Evolutionary conservation across 371 early-diverging fungal genomes (phyloP).

Genomic region (Mortierella sp.): DNA sequence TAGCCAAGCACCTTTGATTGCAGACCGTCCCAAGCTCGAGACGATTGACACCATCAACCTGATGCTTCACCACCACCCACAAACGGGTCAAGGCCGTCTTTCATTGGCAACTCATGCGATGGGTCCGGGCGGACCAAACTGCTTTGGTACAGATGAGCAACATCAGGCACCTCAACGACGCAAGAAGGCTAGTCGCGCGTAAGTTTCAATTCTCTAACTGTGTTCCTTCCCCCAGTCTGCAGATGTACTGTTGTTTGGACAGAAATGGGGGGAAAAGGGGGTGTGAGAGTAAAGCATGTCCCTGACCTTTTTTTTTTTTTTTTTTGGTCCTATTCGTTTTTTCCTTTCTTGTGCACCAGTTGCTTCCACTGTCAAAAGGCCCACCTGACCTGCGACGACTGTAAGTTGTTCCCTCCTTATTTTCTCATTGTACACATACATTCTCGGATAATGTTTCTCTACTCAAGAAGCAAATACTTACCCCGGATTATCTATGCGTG

Average conservation of each 20-base stretch:
- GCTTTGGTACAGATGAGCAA: constrained; percentile 5
- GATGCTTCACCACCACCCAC: constrained; percentile 23
- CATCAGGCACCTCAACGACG: constrained; percentile 32
- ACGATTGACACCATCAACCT: constrained; percentile 50
- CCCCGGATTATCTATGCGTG: not conserved
- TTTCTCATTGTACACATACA: not conserved
- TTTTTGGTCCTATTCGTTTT: not conserved
- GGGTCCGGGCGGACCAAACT: no score
- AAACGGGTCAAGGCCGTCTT: no score
- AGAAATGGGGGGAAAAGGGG: no score
- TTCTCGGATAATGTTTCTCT: not conserved
- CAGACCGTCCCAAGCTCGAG: constrained; percentile 27
- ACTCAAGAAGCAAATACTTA: not conserved
- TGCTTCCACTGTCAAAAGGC: constrained; percentile 71
- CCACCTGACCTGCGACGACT: constrained; percentile 72
- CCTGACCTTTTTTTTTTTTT: not conserved
- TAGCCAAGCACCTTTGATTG: constrained; percentile 33
- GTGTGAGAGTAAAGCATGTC: no score
- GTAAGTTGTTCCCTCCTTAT: constrained; percentile 48
- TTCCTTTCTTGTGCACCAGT: constrained; percentile 10
- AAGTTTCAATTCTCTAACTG: constrained; percentile 7
- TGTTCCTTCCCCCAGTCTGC: constrained; percentile 5
- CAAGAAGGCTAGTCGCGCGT: constrained; percentile 54
- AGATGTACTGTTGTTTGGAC: no score
- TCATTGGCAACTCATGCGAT: no score